Evolutionary conservation across 495 filamentous ascomycete genomes (phyloP).

Genomic region (Neurospora hispaniola): DNA sequence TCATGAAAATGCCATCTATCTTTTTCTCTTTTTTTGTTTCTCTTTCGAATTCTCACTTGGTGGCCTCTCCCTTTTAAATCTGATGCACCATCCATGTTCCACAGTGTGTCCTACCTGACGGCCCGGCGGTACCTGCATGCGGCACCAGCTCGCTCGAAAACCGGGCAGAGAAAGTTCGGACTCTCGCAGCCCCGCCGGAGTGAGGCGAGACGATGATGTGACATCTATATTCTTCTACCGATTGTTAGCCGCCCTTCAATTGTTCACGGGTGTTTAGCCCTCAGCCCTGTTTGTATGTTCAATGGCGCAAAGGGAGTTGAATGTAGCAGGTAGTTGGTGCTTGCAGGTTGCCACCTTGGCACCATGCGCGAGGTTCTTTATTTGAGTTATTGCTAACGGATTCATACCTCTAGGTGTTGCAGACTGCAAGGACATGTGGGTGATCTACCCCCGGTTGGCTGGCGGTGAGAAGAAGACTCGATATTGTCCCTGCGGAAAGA

Average conservation of each 20-base stretch:
- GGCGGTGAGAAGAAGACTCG: too few relatives aligned
- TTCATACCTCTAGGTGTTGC: neutral
- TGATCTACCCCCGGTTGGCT: neutral
- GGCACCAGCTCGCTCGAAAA: neutral
- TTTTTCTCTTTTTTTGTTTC: too few relatives aligned
- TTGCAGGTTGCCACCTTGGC: neutral
- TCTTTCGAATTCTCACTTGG: too few relatives aligned
- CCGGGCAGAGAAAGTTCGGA: neutral
- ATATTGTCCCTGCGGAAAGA: too few relatives aligned
- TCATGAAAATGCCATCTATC: too few relatives aligned
- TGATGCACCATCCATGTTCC: neutral
- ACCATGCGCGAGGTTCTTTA: neutral
- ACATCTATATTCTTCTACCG: neutral
- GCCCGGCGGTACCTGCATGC: neutral
- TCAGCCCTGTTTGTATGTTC: neutral
- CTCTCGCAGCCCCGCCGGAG: neutral
- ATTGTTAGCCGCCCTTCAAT: accelerated
- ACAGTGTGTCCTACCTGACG: neutral
- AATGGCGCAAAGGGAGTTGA: neutral
- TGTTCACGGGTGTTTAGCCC: neutral
- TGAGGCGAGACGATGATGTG: neutral
- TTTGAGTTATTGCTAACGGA: neutral
- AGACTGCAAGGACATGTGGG: neutral
- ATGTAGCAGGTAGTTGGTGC: neutral
- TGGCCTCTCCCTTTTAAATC: too few relatives aligned